Percentiles rank a stretch among this genome's conserved stretches.
Evolutionary conservation across 1,284 basidiomycete genomes (phyloP).

Genomic region (Pseudozyma thailandica): DNA sequence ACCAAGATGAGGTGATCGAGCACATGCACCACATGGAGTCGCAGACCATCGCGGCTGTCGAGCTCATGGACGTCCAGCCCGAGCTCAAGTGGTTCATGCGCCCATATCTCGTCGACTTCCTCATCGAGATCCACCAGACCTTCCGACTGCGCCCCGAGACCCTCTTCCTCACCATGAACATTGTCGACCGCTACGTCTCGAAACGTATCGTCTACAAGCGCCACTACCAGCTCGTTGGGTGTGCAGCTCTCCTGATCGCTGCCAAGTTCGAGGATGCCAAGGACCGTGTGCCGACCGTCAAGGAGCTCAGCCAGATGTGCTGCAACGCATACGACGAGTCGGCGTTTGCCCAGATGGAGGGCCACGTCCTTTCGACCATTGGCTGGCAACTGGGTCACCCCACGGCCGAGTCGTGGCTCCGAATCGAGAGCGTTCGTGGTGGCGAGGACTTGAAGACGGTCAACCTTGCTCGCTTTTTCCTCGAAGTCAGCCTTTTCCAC

Average conservation of each 20-base stretch:
- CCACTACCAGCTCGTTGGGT: slow-evolving; percentile 98
- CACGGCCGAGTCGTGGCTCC: slow-evolving; percentile 95
- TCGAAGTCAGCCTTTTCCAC: slow-evolving; percentile 98
- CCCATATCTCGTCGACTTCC: slow-evolving; percentile 97
- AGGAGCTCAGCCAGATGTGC: slow-evolving; percentile 93
- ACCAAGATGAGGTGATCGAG: slow-evolving; percentile 86
- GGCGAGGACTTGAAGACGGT: slow-evolving; percentile 86
- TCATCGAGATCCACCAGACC: slow-evolving; percentile 97
- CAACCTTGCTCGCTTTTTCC: slow-evolving; percentile 93
- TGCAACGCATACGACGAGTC: slow-evolving; percentile 94
- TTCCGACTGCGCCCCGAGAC: slow-evolving; percentile 91
- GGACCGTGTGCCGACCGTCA: slow-evolving; percentile 93
- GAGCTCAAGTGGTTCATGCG: slow-evolving; percentile 90
- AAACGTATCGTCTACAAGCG: slow-evolving; percentile 98
- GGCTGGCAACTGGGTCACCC: slow-evolving; percentile 97
- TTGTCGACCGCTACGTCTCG: slow-evolving; percentile 98
- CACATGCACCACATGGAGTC: slow-evolving; percentile 98
- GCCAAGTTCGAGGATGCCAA: slow-evolving; percentile 99
- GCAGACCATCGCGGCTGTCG: slow-evolving; percentile 84
- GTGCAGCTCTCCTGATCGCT: slow-evolving; percentile 97
- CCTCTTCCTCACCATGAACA: slow-evolving; percentile 96
- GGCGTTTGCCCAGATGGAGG: slow-evolving; percentile 81
- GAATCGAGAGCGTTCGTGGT: slow-evolving; percentile 71
- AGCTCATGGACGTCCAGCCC: slow-evolving; percentile 98
- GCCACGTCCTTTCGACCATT: slow-evolving; percentile 93